Base-by-base conservation (phyloP, 2,329 filamentous ascomycete genomes). In the Alternaria ethzedia region DNA sequence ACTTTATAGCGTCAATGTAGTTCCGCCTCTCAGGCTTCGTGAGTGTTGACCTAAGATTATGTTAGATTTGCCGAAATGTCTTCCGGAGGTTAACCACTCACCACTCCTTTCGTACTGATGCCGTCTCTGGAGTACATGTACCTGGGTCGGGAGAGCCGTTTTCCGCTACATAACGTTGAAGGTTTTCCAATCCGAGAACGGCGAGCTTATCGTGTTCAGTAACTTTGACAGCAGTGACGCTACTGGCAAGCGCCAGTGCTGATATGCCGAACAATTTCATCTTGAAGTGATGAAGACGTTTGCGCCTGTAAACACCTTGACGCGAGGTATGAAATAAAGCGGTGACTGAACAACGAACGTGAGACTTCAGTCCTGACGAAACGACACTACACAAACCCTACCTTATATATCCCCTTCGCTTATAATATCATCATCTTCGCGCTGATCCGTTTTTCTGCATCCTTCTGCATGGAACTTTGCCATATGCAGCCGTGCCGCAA, bases 1-100 rank as follows among this genome's bases (percentile, higher is more conserved):
- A 79, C 52, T 76, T 66, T 7, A 79, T 73, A 13, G 76, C 75
- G 1, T 66, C 46, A 25, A 77, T 76, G 52, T 78, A 79, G n/a
- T 69, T 59, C 25, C 68, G 64, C 64, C 66, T 74, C 58, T 77
- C 70, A 1, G 44, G 26, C 9, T 59, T 49, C 0, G 59, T 54
- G 7, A 78, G 66, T 4, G 28, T 59, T 21, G 68, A 66, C 75
- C 36, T 77, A 2, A 5, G 5, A 15, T 9, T 1, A 2, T 36
- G 13, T 36, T n/a, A 36, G 4, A n/a, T 1, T n/a, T 9, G 7
- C 13, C n/a, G 15, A 4, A 7, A 36, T 4, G 0, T 15, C 13
- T 9, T 36, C 4, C 7, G 1, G 7, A 15, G n/a, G 7, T 13
- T 36, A n/a, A 13, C 15, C 15, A 36, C 32, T 8, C 7, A 36